Evolutionary conservation across 2,329 filamentous ascomycete species (phyloP).

Genomic region (Zymoseptoria pseudotritici): DNA sequence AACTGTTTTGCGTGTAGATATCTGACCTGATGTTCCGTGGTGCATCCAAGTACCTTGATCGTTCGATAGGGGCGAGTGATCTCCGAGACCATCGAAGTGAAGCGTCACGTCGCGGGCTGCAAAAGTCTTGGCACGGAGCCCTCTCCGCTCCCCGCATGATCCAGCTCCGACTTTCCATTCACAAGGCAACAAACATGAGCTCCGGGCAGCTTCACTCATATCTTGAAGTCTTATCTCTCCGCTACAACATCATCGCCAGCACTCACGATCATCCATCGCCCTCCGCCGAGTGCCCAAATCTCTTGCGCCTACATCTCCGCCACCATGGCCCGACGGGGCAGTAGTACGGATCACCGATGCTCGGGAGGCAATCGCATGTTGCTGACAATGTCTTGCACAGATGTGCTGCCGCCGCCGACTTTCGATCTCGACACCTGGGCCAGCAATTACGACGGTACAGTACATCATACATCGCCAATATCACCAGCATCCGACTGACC

Average conservation of each 20-base stretch:
- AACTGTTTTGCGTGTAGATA: too few species aligned
- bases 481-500: neutral
- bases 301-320: neutral
- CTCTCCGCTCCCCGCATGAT: neutral
- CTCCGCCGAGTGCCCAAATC: neutral
- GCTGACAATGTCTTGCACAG: neutral
- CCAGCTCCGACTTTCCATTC: neutral
- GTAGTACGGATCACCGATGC: neutral
- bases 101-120: too few species aligned
- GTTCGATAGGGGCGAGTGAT: too few species aligned
- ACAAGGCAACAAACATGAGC: neutral
- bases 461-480: neutral
- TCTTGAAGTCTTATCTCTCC: too few species aligned
- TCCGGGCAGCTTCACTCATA: neutral
- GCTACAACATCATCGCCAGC: too few species aligned
- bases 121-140: neutral
- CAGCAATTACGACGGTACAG: slow-evolving; percentile 71
- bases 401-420: slow-evolving; percentile 52
- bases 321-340: neutral
- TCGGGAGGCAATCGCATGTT: neutral
- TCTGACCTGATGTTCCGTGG: too few species aligned
- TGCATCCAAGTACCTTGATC: too few species aligned
- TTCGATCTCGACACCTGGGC: slow-evolving; percentile 90
- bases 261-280: too few species aligned
- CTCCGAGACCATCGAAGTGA: too few species aligned